These are phyloP conservation scores for Kwoniella shandongensis DNA, from an alignment of 768 basidiomycete genomes.

Conservation along the genomic window DNA sequence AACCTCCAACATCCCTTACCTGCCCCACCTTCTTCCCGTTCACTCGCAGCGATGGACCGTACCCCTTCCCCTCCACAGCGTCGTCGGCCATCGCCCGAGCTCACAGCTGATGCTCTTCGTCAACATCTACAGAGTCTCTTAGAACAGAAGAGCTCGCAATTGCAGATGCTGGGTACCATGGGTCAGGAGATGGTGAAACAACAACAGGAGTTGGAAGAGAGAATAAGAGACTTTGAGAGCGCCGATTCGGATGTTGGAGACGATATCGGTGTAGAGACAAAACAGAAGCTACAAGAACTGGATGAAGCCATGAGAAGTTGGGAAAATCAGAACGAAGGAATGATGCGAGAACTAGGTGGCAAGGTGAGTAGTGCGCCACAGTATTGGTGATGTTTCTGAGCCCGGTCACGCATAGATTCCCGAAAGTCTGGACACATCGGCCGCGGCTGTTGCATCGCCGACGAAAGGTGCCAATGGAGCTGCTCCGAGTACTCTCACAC, in stretches of 20 bases:
- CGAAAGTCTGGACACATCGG: conserved; percentile 6
- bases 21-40: conserved; percentile 25
- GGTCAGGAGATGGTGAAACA: conserved; percentile 91
- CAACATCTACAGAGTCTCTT: conserved; percentile 63
- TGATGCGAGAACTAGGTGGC: conserved; percentile 42
- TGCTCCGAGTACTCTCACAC: conserved; percentile 28
- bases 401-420: neutral
- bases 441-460: conserved; percentile 60
- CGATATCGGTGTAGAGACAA: conserved; percentile 40
- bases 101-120: conserved; percentile 29
- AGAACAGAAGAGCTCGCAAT: conserved; percentile 86
- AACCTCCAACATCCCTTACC: conserved; percentile 28
- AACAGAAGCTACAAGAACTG: conserved; percentile 37
- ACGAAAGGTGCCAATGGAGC: conserved; percentile 6
- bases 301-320: conserved; percentile 47
- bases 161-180: conserved; percentile 84
- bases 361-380: conserved; percentile 34
- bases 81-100: conserved; percentile 1
- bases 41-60: conserved; percentile 19
- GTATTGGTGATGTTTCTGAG: no score
- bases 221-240: conserved; percentile 69
- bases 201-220: conserved; percentile 87
- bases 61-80: conserved; percentile 23
- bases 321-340: conserved; percentile 50
- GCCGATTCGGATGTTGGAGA: conserved; percentile 62